phyloP scores from a whole-genome alignment of 495 filamentous ascomycete genomes.

The Neurospora cerealis region DNA sequence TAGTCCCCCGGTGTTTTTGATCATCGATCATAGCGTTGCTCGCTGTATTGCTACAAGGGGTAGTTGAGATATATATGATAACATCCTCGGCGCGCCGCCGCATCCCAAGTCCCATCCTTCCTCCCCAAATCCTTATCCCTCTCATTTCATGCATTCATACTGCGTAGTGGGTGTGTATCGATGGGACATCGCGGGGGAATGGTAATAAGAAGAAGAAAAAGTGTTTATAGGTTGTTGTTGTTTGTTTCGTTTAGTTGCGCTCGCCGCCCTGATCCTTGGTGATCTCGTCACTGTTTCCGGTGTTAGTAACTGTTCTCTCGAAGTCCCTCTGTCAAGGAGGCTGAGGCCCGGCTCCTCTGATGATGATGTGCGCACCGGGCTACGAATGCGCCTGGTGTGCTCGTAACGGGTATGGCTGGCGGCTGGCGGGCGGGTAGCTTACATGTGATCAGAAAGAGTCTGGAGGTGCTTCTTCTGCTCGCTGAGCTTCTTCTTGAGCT shows the following conservation, averaged over 20 bases:
- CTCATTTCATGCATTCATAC: background rate
- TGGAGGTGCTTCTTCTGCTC: slow-evolving; percentile 74
- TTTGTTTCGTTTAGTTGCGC: slow-evolving; percentile 47
- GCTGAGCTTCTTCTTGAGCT: slow-evolving; percentile 65
- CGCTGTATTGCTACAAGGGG: background rate
- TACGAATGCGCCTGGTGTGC: background rate
- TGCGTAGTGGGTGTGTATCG: background rate
- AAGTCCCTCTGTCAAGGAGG: background rate
- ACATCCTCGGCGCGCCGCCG: background rate
- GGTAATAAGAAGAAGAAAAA: slow-evolving; percentile 50
- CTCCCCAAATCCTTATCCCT: background rate
- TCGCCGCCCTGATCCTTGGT: slow-evolving; percentile 60
- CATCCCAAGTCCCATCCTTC: background rate
- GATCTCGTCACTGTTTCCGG: slow-evolving; percentile 49
- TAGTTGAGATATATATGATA: background rate
- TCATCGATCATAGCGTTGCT: background rate
- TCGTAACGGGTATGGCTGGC: background rate
- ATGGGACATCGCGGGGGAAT: slow-evolving; percentile 21
- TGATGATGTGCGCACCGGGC: background rate
- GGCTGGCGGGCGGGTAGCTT: slow-evolving; percentile 12
- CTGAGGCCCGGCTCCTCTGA: background rate
- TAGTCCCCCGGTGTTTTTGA: background rate
- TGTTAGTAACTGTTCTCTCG: slow-evolving; percentile 11
- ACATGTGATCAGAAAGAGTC: slow-evolving; percentile 80
- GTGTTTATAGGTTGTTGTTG: slow-evolving; percentile 15